Evolutionary conservation across 345 rosid genomes (phyloP), one percentile per base, ranked within the genome.

Genomic region (Corchorus olitorius): DNA sequence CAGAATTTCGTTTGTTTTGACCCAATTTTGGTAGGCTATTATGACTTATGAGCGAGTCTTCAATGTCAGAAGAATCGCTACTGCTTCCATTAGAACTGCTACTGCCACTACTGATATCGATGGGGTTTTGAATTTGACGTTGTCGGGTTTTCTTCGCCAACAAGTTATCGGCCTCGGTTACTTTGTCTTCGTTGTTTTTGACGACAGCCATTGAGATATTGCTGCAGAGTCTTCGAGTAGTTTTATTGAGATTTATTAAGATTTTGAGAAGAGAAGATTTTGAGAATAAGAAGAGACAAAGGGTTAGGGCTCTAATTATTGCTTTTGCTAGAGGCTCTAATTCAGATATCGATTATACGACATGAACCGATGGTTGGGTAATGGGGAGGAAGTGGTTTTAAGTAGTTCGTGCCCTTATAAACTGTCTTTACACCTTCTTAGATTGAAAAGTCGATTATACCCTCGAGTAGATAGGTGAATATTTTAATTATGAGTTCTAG

Each of bases 1-100:
- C 74, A 4, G 53, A 72, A 8, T 12, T 9, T 1, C 83, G 74
- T n/a, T 72, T 80, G 2, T 33, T 13, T 16, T 17, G 43, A 73
- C 22, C 45, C 60, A 4, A 59, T 15, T 0, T 70, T 59, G 59
- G 9, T 49, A 27, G 59, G 58, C 27, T 19, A 50, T 27, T 19
- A 50, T 27, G 14, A 50, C 45, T 8, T 16, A 33, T 17, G 34
- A 70, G 27, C 22, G 59, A 50, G 58, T 70, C 46, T 9, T 53
- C 60, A 16, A 70, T 17, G 17, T 53, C 20, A 10, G 60, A 50
- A 52, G 73, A 70, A 33, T 49, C 41, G 22, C 16, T 19, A 48
- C 72, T 67, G 72, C 55, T 20, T 4, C 11, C 0, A 34, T 41
- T 61, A 20, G 39, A 20, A 9, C 60, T 70, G 59, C 60, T 50